Base-by-base conservation (phyloP, 2,329 filamentous ascomycete species). In the Sporothrix mexicana region DNA sequence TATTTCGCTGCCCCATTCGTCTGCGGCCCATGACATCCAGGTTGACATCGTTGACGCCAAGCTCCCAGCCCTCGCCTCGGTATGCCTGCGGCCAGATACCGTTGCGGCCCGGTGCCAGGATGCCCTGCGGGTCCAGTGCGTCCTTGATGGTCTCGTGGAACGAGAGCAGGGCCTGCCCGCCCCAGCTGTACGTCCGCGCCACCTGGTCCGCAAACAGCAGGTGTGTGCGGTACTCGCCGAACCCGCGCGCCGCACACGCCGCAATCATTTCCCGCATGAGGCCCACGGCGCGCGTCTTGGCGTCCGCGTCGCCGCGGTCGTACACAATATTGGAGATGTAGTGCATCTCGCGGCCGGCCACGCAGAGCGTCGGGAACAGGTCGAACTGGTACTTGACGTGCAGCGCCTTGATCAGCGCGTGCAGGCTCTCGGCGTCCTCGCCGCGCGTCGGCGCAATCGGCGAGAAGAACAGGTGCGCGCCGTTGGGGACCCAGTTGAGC, bases 291-390 rank as follows among this genome's bases (percentile, higher is more conserved):
- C 79, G 74, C 67, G 79, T 76, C 70, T 77, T 75, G 2, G 69
- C 72, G 30, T 81, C 79, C 0, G 78, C 75, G 53, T 82, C 78
- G 62, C 78, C 80, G 1, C 81, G 79, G 75, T 85, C 80, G 76
- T 82, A 85, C 23, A 85, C 79, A 57, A 85, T 81, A 72, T 64
- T 83, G 81, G 87, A 83, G 73, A 88, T 88, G 76, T 87, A 84
- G 77, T 88, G 86, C 82, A 88, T 87, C 78, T 88, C 86, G 12
- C 86, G 81, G 74, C 84, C 82, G 10, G 85, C 85, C 5, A 88
- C 82, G 62, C 82, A 83, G 69, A 88, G 85, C 1, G 84, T 85
- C 2, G 83, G 82, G 72, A 88, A 84, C 68, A 87, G 83, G 75
- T 88, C 85, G 69, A 88, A 82, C 0, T 84, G 84, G 55, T 81